Evolutionary conservation across 768 basidiomycete species (phyloP).

Genomic region (Suillus paluster): DNA sequence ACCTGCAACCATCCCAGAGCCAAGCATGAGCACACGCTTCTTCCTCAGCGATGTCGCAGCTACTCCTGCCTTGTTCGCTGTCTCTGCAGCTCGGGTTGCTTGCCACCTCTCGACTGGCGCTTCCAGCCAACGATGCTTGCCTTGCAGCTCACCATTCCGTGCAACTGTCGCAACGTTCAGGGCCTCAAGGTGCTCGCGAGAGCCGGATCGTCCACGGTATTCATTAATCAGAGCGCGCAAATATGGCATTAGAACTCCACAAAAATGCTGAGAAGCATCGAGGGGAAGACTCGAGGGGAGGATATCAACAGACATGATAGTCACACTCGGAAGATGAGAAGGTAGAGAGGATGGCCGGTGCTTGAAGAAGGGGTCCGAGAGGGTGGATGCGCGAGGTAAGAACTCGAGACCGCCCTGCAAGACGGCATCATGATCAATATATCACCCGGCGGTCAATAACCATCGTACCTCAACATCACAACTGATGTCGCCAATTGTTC

Average conservation of each 20-base stretch:
- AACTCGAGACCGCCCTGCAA: slow-evolving; percentile 84
- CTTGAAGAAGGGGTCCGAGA: slow-evolving; percentile 74
- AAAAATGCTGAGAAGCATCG: slow-evolving; percentile 84
- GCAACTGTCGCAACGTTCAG: slow-evolving; percentile 78
- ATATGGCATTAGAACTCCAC: slow-evolving; percentile 67
- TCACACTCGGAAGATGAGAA: slow-evolving; percentile 55
- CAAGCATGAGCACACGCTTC: slow-evolving; percentile 79
- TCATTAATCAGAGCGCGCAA: slow-evolving; percentile 56
- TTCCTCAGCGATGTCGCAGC: slow-evolving; percentile 34
- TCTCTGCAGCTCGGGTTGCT: slow-evolving; percentile 9
- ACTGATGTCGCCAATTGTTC: slow-evolving; percentile 84
- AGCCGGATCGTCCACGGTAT: slow-evolving; percentile 35
- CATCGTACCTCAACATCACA: slow-evolving; percentile 77
- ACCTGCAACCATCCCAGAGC: slow-evolving; percentile 95
- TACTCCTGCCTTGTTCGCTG: not conserved
- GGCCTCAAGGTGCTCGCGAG: slow-evolving; percentile 41
- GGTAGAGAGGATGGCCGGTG: slow-evolving; percentile 47
- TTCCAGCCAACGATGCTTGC: slow-evolving; percentile 62
- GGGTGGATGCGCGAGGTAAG: slow-evolving; percentile 73
- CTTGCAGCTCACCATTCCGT: slow-evolving; percentile 54
- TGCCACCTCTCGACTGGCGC: slow-evolving; percentile 52
- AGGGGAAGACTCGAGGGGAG: slow-evolving; percentile 83
- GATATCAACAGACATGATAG: slow-evolving; percentile 91
- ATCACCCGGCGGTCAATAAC: not conserved
- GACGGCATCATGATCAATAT: not conserved